Percentiles rank a stretch among this genome's conserved stretches.
These are phyloP conservation scores for Komagataella mondaviorum DNA, from an alignment of 805 yeast species.

Conservation along the genomic window DNA sequence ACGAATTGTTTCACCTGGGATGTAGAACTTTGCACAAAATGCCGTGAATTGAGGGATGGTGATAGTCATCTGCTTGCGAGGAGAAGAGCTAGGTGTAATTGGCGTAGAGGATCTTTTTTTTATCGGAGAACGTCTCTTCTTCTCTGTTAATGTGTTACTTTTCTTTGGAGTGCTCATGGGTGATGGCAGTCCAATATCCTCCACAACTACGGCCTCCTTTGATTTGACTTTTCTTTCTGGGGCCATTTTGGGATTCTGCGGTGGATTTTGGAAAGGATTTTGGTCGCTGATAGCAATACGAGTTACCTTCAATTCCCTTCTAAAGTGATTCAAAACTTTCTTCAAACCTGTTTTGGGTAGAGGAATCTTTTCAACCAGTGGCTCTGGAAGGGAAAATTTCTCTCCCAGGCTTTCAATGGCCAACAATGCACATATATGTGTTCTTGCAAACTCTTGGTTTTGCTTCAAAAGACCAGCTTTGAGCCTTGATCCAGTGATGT, in stretches of 20 bases:
- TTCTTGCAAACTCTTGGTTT: constrained; percentile 49
- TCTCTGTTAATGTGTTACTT: neutral
- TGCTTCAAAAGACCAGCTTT: constrained; percentile 27
- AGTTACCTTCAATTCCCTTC: constrained; percentile 22
- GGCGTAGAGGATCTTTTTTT: neutral
- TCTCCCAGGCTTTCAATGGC: constrained; percentile 37
- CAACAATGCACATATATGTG: constrained; percentile 52
- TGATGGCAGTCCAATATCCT: neutral
- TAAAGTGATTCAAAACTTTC: constrained; percentile 30
- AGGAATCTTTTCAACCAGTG: constrained; percentile 40
- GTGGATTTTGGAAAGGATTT: constrained; percentile 5
- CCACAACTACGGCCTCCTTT: neutral
- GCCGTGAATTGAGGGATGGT: constrained; percentile 20
- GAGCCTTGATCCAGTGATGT: constrained; percentile 40
- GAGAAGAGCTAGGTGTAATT: neutral
- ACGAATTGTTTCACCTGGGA: constrained; percentile 39
- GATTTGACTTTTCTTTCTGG: neutral
- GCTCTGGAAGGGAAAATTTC: constrained; percentile 31
- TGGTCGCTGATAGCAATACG: constrained; percentile 5
- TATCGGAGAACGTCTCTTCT: neutral
- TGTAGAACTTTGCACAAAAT: constrained; percentile 50
- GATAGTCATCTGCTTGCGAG: neutral
- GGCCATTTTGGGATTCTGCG: constrained; percentile 1
- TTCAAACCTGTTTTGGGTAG: constrained; percentile 30
- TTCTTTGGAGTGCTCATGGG: neutral